These are phyloP conservation scores for Chamaenerion angustifolium DNA, from an alignment of 345 rosid genomes.

Conservation along the genomic window DNA sequence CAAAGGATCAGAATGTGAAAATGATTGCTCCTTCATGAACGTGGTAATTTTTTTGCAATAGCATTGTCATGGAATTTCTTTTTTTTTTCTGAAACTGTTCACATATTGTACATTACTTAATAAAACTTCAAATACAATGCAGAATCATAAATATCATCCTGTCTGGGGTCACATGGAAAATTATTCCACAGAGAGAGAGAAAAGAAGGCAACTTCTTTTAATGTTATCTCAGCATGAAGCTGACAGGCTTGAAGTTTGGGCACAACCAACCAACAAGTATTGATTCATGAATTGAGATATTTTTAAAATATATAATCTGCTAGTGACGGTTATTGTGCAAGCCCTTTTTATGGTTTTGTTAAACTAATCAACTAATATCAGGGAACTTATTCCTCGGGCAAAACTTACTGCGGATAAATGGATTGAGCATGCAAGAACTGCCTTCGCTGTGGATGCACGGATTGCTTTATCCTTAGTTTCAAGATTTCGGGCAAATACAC, in stretches of 20 bases:
- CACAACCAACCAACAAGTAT: conserved; percentile 88
- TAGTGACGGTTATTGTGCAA: background rate
- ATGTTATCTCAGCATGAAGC: conserved; percentile 97
- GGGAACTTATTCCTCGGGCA: conserved; percentile 53
- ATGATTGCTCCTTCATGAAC: conserved; percentile 38
- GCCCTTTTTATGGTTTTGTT: conserved; percentile 1
- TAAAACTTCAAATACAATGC: conserved; percentile 10
- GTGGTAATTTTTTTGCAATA: conserved; percentile 34
- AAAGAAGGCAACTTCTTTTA: conserved; percentile 79
- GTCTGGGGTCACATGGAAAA: conserved; percentile 98
- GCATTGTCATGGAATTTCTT: background rate
- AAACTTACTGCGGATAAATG: conserved; percentile 77
- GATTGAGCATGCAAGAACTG: conserved; percentile 74
- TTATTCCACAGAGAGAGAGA: conserved; percentile 65
- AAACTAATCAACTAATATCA: conserved; percentile 18
- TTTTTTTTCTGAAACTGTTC: background rate
- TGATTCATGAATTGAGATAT: background rate
- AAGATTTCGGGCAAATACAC: conserved; percentile 65
- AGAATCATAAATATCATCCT: conserved; percentile 69
- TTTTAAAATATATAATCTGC: conserved; percentile 1
- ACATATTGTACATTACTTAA: background rate
- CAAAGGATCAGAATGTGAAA: conserved; percentile 51
- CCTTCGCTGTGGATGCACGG: conserved; percentile 84
- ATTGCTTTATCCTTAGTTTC: conserved; percentile 72
- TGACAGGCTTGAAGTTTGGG: conserved; percentile 99